Conservation (phyloP, 164 flowering plant genomes). For the Annona squamosa region DNA sequence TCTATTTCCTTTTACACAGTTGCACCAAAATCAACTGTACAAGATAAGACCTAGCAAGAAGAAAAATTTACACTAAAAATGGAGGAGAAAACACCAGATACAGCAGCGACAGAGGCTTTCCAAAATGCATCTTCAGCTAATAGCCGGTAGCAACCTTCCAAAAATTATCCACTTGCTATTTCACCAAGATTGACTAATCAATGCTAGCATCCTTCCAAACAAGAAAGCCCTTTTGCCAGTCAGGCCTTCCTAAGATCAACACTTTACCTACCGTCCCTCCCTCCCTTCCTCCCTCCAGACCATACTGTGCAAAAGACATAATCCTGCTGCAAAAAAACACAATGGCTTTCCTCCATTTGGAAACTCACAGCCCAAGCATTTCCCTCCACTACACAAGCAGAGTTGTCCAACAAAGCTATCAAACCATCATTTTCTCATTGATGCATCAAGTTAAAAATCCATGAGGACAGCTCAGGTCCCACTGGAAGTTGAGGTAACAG, state of each 20-base stretch:
- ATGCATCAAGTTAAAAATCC: not conserved
- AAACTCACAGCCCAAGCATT: not conserved
- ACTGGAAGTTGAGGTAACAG: slow-evolving; percentile 34
- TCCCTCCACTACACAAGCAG: not conserved
- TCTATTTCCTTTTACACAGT: not conserved
- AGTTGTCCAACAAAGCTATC: not conserved
- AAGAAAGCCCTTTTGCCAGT: too few species aligned
- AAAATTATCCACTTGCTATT: not conserved
- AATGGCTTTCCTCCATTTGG: not conserved
- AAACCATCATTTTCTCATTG: not conserved
- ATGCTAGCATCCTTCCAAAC: not conserved
- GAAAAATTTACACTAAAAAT: not conserved
- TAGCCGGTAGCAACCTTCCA: not conserved
- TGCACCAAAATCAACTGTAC: not conserved
- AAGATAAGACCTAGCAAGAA: not conserved
- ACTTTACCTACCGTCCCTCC: not conserved
- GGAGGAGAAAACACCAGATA: not conserved
- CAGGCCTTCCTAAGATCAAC: too few species aligned
- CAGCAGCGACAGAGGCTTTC: not conserved
- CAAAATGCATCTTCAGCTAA: not conserved
- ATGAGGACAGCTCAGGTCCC: slow-evolving; percentile 19
- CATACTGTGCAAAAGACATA: not conserved
- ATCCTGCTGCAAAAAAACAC: not conserved
- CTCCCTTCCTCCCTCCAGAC: not conserved
- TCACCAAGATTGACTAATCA: too few species aligned